Percentiles rank a stretch among this genome's conserved stretches.
These are phyloP conservation scores for Cyberlindnera mrakii DNA, from an alignment of 805 yeast species.

Conservation along the genomic window DNA sequence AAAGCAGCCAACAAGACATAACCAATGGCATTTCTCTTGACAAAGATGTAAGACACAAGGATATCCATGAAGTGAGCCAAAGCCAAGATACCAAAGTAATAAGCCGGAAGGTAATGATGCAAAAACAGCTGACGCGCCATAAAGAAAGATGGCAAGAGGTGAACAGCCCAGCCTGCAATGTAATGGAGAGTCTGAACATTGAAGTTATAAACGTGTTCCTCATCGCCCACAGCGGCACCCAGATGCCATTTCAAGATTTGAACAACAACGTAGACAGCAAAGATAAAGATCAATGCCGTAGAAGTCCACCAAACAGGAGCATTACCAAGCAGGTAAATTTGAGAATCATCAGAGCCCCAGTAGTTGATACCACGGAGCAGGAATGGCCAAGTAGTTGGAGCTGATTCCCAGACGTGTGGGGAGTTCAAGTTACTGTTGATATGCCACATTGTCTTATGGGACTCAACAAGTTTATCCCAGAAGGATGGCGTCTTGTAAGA, in stretches of 20 bases:
- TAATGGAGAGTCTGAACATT: constrained; percentile 58
- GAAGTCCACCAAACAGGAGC: constrained; percentile 77
- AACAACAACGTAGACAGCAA: constrained; percentile 37
- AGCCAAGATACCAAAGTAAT: constrained; percentile 78
- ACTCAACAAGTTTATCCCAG: constrained; percentile 55
- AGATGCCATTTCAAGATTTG: constrained; percentile 60
- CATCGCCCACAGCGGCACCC: constrained; percentile 42
- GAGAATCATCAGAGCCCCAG: constrained; percentile 59
- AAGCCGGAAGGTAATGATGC: constrained; percentile 91
- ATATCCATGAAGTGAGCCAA: constrained; percentile 64
- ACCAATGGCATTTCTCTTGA: constrained; percentile 34
- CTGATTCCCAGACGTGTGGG: constrained; percentile 66
- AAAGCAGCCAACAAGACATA: constrained; percentile 42
- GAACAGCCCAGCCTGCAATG: constrained; percentile 64
- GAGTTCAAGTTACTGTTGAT: constrained; percentile 64
- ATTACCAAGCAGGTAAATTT: constrained; percentile 70
- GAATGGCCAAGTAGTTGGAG: constrained; percentile 71
- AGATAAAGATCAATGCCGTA: constrained; percentile 45
- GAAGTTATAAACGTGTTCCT: constrained; percentile 55
- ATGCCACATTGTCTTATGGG: constrained; percentile 72
- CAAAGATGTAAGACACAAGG: constrained; percentile 36
- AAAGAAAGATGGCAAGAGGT: constrained; percentile 68
- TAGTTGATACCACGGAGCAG: constrained; percentile 74
- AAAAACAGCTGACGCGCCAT: constrained; percentile 92
- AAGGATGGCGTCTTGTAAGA: constrained; percentile 50